Percentiles rank a stretch among this genome's conserved stretches.
phyloP scores from a whole-genome alignment of 148 eudicot species.

The Rhododendron mucronatum region DNA sequence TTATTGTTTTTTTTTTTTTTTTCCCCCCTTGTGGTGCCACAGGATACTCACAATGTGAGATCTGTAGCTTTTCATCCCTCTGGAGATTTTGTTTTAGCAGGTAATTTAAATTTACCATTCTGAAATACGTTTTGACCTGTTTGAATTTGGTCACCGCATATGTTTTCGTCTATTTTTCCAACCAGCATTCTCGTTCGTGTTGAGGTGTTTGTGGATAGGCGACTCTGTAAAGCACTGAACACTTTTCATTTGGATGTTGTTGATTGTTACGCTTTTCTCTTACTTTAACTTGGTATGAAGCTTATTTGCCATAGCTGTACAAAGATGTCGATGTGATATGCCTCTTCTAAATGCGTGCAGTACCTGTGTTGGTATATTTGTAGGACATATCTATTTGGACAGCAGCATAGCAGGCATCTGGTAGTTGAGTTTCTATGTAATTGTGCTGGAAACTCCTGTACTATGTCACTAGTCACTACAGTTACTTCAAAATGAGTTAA shows the following conservation, averaged over 20 bases:
- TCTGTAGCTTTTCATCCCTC: conserved; percentile 89
- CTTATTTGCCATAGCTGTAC: not conserved
- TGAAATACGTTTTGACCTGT: not conserved
- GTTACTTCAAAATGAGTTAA: not conserved
- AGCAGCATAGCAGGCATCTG: not conserved
- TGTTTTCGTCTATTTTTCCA: not conserved
- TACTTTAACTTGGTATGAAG: not conserved
- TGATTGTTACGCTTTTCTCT: not conserved
- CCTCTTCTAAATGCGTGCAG: not conserved
- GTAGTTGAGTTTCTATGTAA: not conserved
- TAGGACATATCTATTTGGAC: not conserved
- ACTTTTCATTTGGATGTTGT: not conserved
- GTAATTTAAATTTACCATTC: conserved; percentile 24
- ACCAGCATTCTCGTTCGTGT: not conserved
- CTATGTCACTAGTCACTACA: not conserved
- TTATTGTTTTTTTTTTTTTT: not conserved
- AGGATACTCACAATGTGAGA: conserved; percentile 93
- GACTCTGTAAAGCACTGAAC: not conserved
- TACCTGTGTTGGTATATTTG: not conserved
- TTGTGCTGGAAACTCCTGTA: not conserved
- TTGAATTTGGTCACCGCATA: not conserved
- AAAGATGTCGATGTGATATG: not conserved
- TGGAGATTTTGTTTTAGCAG: conserved; percentile 84
- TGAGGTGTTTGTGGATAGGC: not conserved
- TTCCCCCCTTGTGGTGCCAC: conserved; percentile 11